A percentile compares a stretch with the other conserved stretches of the same genome.
Evolutionary conservation across 129 eudicot genomes (phyloP).

Genomic region (Glebionis coronaria): DNA sequence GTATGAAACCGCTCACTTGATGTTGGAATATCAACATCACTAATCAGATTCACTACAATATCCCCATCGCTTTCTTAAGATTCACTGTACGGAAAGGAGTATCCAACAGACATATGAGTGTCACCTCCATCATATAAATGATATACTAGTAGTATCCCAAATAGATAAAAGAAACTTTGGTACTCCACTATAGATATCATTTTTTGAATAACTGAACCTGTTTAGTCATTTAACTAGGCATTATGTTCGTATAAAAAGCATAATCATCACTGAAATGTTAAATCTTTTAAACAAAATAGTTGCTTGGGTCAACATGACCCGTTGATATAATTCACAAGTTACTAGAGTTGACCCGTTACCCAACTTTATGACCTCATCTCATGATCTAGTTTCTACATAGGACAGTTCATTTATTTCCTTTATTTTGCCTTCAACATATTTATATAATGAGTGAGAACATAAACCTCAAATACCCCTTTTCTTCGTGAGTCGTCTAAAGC

Average conservation of each 20-base stretch:
- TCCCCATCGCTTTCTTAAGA: conserved; percentile 83
- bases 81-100: conserved; percentile 71
- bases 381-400: conserved; percentile 14
- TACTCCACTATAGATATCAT: too few relatives aligned
- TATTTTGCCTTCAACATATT: not conserved
- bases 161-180: not conserved
- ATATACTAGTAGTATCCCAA: not conserved
- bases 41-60: conserved; percentile 55
- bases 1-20: conserved; percentile 39
- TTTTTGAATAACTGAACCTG: too few relatives aligned
- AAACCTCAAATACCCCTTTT: conserved; percentile 38
- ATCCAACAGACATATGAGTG: conserved; percentile 42
- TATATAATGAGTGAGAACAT: conserved; percentile 11
- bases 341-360: not conserved
- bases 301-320: not conserved
- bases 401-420: conserved; percentile 2
- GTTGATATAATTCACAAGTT: not conserved
- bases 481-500: conserved; percentile 33
- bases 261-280: not conserved
- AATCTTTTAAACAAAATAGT: not conserved
- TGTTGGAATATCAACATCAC: too few relatives aligned
- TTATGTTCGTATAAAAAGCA: too few relatives aligned
- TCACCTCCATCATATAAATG: conserved; percentile 43
- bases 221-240: too few relatives aligned
- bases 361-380: not conserved